Percentiles rank a stretch among this genome's conserved stretches.
phyloP scores from a whole-genome alignment of 2,329 filamentous ascomycete species.

The Phoma herbarum region DNA sequence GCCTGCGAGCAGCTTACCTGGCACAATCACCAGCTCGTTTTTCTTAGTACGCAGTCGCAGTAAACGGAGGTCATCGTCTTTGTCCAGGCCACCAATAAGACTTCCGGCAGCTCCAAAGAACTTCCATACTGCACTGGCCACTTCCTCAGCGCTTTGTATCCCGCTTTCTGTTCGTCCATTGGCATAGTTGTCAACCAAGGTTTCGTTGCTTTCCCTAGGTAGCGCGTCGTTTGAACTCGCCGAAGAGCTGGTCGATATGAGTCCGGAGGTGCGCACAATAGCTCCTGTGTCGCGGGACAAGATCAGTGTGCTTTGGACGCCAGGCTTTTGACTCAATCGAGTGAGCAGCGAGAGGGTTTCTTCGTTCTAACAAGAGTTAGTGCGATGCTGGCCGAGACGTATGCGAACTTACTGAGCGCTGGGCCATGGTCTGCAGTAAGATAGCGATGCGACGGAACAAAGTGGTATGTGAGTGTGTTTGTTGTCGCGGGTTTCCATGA shows the following conservation, averaged over 20 bases:
- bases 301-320: conserved; percentile 79
- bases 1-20: conserved; percentile 53
- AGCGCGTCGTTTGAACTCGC: conserved; percentile 54
- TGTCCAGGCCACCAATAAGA: conserved; percentile 76
- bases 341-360: conserved; percentile 72
- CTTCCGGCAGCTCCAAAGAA: conserved; percentile 75
- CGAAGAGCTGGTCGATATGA: conserved; percentile 67
- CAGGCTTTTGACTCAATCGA: conserved; percentile 77
- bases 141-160: conserved; percentile 73
- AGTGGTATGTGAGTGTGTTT: conserved; percentile 1
- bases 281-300: conserved; percentile 76
- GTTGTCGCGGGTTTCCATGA: conserved; percentile 28
- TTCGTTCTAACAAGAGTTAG: conserved; percentile 48
- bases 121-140: conserved; percentile 78
- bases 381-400: neutral
- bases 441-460: neutral
- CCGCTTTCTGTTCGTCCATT: conserved; percentile 53
- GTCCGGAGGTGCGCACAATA: conserved; percentile 77
- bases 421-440: conserved; percentile 33
- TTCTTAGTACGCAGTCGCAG: conserved; percentile 82
- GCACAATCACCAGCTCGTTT: conserved; percentile 84
- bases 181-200: conserved; percentile 40
- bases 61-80: conserved; percentile 80
- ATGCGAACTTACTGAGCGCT: conserved; percentile 36
- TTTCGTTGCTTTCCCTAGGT: conserved; percentile 44